Evolutionary conservation across 1,139 yeast genomes (phyloP), one percentile per base, ranked within the genome.

Genomic region (Yarrowia galli): DNA sequence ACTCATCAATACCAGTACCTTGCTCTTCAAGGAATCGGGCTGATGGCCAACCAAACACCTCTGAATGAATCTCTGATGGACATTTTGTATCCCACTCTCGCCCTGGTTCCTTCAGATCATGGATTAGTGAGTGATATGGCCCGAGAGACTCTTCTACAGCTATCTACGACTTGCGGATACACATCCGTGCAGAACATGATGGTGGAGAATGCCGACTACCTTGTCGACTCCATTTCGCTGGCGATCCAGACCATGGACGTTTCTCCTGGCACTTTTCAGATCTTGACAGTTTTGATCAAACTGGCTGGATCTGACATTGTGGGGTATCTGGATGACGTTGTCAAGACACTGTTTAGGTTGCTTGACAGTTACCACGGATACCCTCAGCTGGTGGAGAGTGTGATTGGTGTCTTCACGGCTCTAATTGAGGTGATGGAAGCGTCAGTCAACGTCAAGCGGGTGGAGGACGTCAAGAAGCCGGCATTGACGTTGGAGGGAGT

Each of bases 181-280:
- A 9, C 43, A 0, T 61, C 66, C 12, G 56, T 61, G 0, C 66
- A 61, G 38, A 36, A 46, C n/a, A 61, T 61, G 66, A 61, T 61
- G 56, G 66, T 61, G 35, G 66, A 36, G n/a, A 61, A 61, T 36
- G 66, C 66, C n/a, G 66, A 61, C 10, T 61, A 61, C 15, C 54
- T 61, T 15, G 56, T 61, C 5, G 66, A 61, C 6, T 61, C 66
- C 6, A 48, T 61, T 16, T 61, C 66, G 1, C 38, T 61, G 18
- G 66, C 66, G 15, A 46, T 61, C 10, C 66, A 48, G 36, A 36
- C 66, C 18, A 61, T 61, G 66, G 66, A 61, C 23, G 46, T 61
- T 8, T 61, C 66, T 8, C 66, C 66, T n/a, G 66, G 56, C n/a
- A 46, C 66, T 1, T 61, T 61, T 12, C 66, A 61, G 46, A 61